Conservation (phyloP, 1,139 yeast genomes). For the Ogataea hybrid region DNA sequence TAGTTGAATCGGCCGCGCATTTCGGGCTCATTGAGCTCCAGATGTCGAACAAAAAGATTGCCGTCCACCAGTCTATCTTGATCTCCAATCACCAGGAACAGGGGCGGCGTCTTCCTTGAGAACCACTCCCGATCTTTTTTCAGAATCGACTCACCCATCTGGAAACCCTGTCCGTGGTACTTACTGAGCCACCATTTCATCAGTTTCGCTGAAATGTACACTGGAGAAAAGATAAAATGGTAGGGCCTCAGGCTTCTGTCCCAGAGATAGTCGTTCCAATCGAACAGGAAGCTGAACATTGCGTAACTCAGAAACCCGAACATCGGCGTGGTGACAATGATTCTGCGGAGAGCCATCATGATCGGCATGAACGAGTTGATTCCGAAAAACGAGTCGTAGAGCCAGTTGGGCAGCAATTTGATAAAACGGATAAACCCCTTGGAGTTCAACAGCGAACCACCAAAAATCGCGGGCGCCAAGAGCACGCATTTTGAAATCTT, state of each 20-base stretch:
- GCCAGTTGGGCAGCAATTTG: conserved; percentile 38
- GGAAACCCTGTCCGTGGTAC: conserved; percentile 41
- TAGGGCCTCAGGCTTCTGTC: conserved; percentile 61
- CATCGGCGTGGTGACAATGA: conserved; percentile 43
- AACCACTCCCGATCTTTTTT: conserved; percentile 58
- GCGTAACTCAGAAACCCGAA: conserved; percentile 67
- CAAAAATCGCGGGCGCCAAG: conserved; percentile 87
- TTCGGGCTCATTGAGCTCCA: conserved; percentile 49
- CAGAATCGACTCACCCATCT: conserved; percentile 54
- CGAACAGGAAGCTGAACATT: conserved; percentile 81
- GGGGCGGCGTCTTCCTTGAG: conserved; percentile 44
- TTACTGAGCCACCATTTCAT: conserved; percentile 88
- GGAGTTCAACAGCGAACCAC: conserved; percentile 67
- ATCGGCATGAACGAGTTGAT: conserved; percentile 57
- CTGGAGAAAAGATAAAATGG: conserved; percentile 85
- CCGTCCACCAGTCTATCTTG: conserved; percentile 70
- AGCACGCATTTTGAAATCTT: conserved; percentile 70
- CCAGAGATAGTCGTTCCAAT: conserved; percentile 85
- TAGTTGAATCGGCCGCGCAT: conserved; percentile 40
- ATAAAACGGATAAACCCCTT: conserved; percentile 58
- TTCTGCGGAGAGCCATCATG: conserved; percentile 49
- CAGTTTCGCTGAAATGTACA: conserved; percentile 70
- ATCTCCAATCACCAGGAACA: conserved; percentile 61
- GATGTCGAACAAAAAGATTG: conserved; percentile 48
- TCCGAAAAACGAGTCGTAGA: conserved; percentile 55